Conservation (phyloP, 2,329 filamentous ascomycete species). For the Exophiala spinifera region DNA sequence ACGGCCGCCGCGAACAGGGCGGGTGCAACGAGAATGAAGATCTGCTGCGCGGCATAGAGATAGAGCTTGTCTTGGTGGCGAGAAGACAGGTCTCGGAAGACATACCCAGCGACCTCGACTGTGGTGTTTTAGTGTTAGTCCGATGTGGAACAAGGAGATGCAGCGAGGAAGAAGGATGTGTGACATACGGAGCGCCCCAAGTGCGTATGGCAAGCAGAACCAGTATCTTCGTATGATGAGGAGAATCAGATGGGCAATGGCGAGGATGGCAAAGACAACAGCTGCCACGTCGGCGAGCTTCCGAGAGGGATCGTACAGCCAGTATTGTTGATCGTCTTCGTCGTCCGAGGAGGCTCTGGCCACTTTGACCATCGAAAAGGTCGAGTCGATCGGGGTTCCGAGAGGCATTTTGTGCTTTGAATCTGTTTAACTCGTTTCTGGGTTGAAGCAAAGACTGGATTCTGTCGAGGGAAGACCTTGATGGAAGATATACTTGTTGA, state of each 20-base stretch:
- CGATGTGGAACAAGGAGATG: too few species aligned
- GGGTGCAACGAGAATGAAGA: conserved; percentile 45
- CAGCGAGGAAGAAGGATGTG: too few species aligned
- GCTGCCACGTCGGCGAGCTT: neutral
- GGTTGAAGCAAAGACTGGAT: neutral
- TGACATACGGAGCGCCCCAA: neutral
- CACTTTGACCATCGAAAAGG: neutral
- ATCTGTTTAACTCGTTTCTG: neutral
- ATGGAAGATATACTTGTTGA: neutral
- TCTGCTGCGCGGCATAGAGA: conserved; percentile 30
- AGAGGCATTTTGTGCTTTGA: neutral
- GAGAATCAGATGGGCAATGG: neutral
- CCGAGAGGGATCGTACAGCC: neutral
- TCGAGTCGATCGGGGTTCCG: neutral
- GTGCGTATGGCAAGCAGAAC: neutral
- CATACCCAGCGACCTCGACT: neutral
- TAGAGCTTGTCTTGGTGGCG: neutral
- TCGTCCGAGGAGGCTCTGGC: neutral
- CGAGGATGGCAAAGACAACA: neutral
- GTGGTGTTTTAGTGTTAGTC: neutral
- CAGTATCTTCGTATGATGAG: neutral
- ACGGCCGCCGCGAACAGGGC: conserved; percentile 47
- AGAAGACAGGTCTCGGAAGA: neutral
- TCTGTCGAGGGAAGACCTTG: neutral
- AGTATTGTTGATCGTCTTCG: neutral